A percentile compares a stretch with the other conserved stretches of the same genome.
Conservation (phyloP, 805 yeast genomes). For the Schwanniomyces pseudopolymorphus region DNA sequence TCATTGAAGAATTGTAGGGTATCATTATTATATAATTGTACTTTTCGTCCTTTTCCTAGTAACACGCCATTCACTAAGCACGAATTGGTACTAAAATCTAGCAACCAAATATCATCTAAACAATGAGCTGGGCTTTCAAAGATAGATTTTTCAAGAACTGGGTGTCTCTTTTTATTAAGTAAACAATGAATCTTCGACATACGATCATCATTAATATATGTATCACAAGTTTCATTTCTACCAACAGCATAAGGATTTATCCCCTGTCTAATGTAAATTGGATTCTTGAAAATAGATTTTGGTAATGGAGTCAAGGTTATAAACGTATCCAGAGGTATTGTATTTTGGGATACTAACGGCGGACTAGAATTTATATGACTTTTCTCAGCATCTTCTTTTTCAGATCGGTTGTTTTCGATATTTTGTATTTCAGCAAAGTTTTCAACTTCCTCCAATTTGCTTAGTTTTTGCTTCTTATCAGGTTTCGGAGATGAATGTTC, state of each 20-base stretch:
- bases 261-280: constrained; percentile 65
- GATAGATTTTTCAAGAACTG: constrained; percentile 47
- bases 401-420: not conserved
- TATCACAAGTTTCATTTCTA: constrained; percentile 61
- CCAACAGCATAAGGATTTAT: constrained; percentile 72
- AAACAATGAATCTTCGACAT: constrained; percentile 85
- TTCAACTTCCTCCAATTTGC: not conserved
- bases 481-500: not conserved
- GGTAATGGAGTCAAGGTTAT: constrained; percentile 55
- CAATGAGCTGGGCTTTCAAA: constrained; percentile 74
- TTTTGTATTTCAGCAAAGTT: not conserved
- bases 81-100: constrained; percentile 78
- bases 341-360: not conserved
- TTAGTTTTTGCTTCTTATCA: constrained; percentile 1
- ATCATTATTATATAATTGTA: constrained; percentile 64
- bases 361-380: not conserved
- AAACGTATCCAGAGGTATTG: constrained; percentile 59
- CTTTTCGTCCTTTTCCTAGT: constrained; percentile 63
- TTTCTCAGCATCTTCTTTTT: not conserved
- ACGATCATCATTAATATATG: constrained; percentile 65
- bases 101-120: constrained; percentile 73
- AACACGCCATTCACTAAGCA: constrained; percentile 65
- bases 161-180: constrained; percentile 61
- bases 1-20: constrained; percentile 66
- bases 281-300: constrained; percentile 44